Percentiles rank a stretch among this genome's conserved stretches.
These are phyloP conservation scores for Oryza officinalis DNA, from an alignment of 176 grass and related monocot species.

Conservation along the genomic window DNA sequence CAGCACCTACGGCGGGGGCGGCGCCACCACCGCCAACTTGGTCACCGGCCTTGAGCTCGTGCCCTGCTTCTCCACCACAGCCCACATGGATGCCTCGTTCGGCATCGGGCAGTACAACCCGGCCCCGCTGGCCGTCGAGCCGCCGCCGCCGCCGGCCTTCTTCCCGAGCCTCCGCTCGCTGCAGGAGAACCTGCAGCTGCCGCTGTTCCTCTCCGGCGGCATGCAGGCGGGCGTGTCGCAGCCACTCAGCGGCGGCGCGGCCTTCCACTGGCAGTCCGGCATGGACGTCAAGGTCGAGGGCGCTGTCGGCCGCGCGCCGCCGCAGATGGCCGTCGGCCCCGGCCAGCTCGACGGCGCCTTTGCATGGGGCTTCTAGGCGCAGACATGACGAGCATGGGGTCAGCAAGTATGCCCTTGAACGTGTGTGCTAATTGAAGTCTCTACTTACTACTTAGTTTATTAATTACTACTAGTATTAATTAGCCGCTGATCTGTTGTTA, in stretches of 20 bases:
- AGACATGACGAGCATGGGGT: not conserved
- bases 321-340: slow-evolving; percentile 51
- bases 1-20: slow-evolving; percentile 39
- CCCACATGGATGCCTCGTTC: slow-evolving; percentile 28
- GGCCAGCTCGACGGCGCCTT: slow-evolving; percentile 72
- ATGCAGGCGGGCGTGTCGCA: not conserved
- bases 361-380: slow-evolving; percentile 44
- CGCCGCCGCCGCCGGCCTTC: slow-evolving; percentile 19
- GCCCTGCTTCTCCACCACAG: slow-evolving; percentile 96
- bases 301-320: slow-evolving; percentile 1
- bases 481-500: not conserved
- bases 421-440: not conserved
- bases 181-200: slow-evolving; percentile 61
- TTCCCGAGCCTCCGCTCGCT: slow-evolving; percentile 52
- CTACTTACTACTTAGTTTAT: too few species aligned
- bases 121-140: slow-evolving; percentile 37
- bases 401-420: not conserved
- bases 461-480: not conserved
- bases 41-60: slow-evolving; percentile 80
- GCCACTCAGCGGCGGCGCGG: not conserved
- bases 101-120: slow-evolving; percentile 49
- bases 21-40: not conserved
- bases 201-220: slow-evolving; percentile 47
- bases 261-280: slow-evolving; percentile 31
- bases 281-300: slow-evolving; percentile 54